phyloP scores from a whole-genome alignment of 768 basidiomycete genomes.

The Lenzites betulinus region DNA sequence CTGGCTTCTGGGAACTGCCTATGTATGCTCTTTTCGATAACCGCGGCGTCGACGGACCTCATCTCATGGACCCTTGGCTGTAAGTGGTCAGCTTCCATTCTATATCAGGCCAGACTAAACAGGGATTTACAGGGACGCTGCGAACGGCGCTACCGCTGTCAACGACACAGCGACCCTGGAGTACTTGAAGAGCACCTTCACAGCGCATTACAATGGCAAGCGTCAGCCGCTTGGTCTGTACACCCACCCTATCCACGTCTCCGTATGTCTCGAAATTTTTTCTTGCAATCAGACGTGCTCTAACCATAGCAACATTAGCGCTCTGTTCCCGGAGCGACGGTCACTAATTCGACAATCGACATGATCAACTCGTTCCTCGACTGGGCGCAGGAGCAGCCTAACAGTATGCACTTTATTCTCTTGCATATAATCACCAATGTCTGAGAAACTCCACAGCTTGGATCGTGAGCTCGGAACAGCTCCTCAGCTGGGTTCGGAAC shows the following conservation, averaged over 20 bases:
- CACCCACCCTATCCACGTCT: conserved; percentile 78
- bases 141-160: conserved; percentile 50
- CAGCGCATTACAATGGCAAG: conserved; percentile 70
- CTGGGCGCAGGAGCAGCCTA: conserved; percentile 73
- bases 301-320: conserved; percentile 31
- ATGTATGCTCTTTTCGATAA: conserved; percentile 80
- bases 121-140: conserved; percentile 43
- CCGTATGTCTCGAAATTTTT: conserved; percentile 39
- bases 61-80: conserved; percentile 87
- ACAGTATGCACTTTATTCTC: conserved; percentile 45
- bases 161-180: conserved; percentile 66
- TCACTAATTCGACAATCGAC: conserved; percentile 54
- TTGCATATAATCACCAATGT: background rate
- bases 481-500: conserved; percentile 73
- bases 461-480: conserved; percentile 73
- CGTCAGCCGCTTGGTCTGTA: conserved; percentile 82
- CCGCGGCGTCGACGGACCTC: conserved; percentile 52
- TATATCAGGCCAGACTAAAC: background rate
- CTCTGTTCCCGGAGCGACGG: conserved; percentile 60
- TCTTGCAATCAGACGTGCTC: background rate
- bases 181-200: conserved; percentile 78
- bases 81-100: conserved; percentile 36
- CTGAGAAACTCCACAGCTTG: no score
- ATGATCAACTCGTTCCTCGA: conserved; percentile 84
- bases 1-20: conserved; percentile 84